phyloP scores from a whole-genome alignment of 345 rosid genomes.

The Gossypium ekmanianum region DNA sequence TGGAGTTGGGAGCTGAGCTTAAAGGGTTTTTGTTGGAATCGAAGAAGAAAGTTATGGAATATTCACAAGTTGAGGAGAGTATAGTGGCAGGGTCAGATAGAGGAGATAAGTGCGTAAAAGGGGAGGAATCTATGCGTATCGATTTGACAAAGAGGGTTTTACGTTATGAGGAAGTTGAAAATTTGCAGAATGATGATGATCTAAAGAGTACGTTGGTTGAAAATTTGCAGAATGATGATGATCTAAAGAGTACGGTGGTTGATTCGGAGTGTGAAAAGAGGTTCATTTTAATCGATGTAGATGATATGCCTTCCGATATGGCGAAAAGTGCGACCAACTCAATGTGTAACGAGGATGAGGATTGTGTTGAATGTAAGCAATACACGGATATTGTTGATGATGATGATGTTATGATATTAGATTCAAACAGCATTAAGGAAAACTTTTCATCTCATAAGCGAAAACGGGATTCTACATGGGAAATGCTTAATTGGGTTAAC shows the following conservation, averaged over 20 bases:
- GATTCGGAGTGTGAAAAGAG: conserved; percentile 20
- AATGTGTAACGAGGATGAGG: conserved; percentile 4
- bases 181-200: conserved; percentile 19
- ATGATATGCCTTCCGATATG: not conserved
- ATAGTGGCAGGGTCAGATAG: conserved; percentile 20
- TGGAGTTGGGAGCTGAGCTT: conserved; percentile 32
- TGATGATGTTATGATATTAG: conserved; percentile 19
- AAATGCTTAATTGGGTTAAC: conserved; percentile 58
- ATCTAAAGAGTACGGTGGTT: conserved; percentile 21
- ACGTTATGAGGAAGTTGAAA: conserved; percentile 23
- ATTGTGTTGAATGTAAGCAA: conserved; percentile 10
- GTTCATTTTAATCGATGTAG: not conserved
- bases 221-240: conserved; percentile 20
- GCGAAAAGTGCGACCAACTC: not conserved
- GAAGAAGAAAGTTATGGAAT: conserved; percentile 27
- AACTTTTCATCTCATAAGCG: conserved; percentile 35
- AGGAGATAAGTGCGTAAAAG: conserved; percentile 29
- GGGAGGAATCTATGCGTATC: conserved; percentile 26
- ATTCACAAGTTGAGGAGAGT: conserved; percentile 23
- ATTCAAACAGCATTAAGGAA: conserved; percentile 13
- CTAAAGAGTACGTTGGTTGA: conserved; percentile 18
- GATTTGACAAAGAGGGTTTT: conserved; percentile 19
- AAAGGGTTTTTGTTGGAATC: conserved; percentile 31
- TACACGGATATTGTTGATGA: conserved; percentile 13
- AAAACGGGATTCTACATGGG: conserved; percentile 40